phyloP scores from a whole-genome alignment of 2,329 filamentous ascomycete species.

The Penicillium occitanis region DNA sequence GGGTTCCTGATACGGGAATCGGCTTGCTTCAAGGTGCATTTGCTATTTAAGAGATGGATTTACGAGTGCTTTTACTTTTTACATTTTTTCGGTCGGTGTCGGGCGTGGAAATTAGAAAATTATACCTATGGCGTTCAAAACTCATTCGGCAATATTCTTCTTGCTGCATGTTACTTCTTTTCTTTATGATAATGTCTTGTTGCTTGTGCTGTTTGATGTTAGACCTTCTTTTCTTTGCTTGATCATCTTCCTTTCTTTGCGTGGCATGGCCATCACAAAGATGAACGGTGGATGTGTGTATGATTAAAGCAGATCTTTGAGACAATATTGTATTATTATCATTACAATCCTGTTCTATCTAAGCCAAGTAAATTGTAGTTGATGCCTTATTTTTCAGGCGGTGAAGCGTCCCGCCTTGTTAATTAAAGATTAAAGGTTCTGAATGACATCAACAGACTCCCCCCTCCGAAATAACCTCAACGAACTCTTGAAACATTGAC shows the following conservation, averaged over 20 bases:
- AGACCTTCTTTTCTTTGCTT: conserved; percentile 7
- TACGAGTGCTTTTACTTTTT: background rate
- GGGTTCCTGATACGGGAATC: background rate
- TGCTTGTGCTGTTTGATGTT: conserved; percentile 5
- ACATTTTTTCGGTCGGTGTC: conserved; percentile 10
- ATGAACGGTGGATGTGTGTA: background rate
- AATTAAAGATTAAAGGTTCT: background rate
- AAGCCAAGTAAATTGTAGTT: background rate
- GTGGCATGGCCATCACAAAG: background rate
- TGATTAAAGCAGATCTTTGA: conserved; percentile 2
- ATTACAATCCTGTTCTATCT: background rate
- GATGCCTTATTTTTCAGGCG: conserved; percentile 5
- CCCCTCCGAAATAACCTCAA: background rate
- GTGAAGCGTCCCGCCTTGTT: background rate
- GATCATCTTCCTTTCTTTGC: conserved; percentile 6
- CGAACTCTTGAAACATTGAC: too few relatives aligned
- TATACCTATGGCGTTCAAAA: conserved; percentile 19
- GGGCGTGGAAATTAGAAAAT: conserved; percentile 13
- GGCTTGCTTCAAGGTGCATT: background rate
- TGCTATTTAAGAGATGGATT: conserved; percentile 5
- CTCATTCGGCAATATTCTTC: background rate
- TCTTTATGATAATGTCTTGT: conserved; percentile 2
- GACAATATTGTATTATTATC: conserved; percentile 10
- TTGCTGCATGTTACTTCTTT: background rate
- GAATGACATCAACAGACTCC: conserved; percentile 7